Percentiles rank a stretch among this genome's conserved stretches.
These are phyloP conservation scores for Microbotryum scabiosae DNA, from an alignment of 1,284 basidiomycete genomes.

Conservation along the genomic window DNA sequence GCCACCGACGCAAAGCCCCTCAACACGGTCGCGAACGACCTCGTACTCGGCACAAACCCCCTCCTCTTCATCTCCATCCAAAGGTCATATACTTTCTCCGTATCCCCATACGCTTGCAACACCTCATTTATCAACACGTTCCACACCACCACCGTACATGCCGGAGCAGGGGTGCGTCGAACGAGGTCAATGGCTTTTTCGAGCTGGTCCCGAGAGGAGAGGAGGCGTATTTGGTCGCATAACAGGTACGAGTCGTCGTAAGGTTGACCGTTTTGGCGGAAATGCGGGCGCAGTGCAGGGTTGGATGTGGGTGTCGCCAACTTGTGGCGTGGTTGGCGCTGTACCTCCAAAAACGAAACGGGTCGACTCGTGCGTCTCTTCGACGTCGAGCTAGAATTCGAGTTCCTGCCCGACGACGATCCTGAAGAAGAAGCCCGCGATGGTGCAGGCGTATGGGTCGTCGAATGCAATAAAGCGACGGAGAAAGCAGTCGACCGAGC, in stretches of 20 bases:
- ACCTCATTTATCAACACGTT: slow-evolving; percentile 28
- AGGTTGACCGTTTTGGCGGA: background rate
- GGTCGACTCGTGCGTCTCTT: too few relatives aligned
- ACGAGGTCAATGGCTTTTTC: slow-evolving; percentile 20
- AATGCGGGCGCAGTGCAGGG: background rate
- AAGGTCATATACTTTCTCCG: slow-evolving; percentile 10
- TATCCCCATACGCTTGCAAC: slow-evolving; percentile 1
- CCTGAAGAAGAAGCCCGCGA: too few relatives aligned
- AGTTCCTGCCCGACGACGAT: too few relatives aligned
- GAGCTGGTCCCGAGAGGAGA: background rate
- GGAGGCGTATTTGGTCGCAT: slow-evolving; percentile 11
- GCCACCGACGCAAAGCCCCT: slow-evolving; percentile 13
- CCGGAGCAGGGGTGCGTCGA: slow-evolving; percentile 12
- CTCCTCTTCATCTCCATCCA: slow-evolving; percentile 33
- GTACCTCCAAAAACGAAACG: too few relatives aligned
- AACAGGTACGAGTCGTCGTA: slow-evolving; percentile 30
- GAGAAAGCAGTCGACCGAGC: too few relatives aligned
- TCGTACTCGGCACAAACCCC: slow-evolving; percentile 15
- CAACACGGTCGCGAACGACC: slow-evolving; percentile 28
- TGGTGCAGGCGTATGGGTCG: too few relatives aligned
- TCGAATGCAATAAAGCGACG: too few relatives aligned
- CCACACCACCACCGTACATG: slow-evolving; percentile 33
- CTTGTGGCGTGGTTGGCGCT: background rate
- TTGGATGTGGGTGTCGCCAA: background rate
- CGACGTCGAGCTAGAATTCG: too few relatives aligned